A percentile compares a stretch with the other conserved stretches of the same genome.
phyloP scores from a whole-genome alignment of 208 protist species.

The Acanthamoeba castellanii region DNA sequence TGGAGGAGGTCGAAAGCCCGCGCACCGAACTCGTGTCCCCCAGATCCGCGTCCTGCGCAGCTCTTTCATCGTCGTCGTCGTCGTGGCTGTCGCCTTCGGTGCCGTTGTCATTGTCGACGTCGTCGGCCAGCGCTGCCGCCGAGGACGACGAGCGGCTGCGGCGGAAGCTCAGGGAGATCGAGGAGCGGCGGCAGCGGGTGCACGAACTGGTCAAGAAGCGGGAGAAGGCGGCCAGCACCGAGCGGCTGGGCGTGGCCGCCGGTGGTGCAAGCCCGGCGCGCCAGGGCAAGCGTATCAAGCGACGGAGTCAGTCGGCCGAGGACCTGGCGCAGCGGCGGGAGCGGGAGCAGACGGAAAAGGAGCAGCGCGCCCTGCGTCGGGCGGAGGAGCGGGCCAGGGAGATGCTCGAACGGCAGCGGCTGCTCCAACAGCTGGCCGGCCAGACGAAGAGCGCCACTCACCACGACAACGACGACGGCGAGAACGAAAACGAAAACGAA shows the following conservation, averaged over 20 bases:
- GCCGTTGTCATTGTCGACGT: too few relatives aligned
- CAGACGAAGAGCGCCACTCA: neutral
- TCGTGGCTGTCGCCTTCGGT: too few relatives aligned
- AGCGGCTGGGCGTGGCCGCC: neutral
- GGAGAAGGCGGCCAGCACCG: neutral
- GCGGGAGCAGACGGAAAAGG: conserved; percentile 12
- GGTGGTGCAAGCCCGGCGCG: neutral
- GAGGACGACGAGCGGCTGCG: conserved; percentile 14
- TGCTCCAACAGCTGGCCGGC: neutral
- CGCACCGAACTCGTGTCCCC: neutral
- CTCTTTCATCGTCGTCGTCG: neutral
- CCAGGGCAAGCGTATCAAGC: neutral
- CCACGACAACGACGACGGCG: neutral
- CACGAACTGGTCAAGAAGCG: neutral
- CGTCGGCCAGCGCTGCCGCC: neutral
- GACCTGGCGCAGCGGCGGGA: neutral
- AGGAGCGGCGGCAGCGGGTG: conserved; percentile 15
- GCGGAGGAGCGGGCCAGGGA: neutral
- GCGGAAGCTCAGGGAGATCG: conserved; percentile 27
- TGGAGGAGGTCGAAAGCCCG: conserved; percentile 26
- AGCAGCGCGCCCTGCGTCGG: neutral
- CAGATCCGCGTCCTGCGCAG: too few relatives aligned
- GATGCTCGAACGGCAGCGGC: conserved; percentile 9
- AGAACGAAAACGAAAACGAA: neutral
- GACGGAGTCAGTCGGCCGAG: neutral